phyloP scores from a whole-genome alignment of 2,329 filamentous ascomycete genomes.

The Penicillium sp. region DNA sequence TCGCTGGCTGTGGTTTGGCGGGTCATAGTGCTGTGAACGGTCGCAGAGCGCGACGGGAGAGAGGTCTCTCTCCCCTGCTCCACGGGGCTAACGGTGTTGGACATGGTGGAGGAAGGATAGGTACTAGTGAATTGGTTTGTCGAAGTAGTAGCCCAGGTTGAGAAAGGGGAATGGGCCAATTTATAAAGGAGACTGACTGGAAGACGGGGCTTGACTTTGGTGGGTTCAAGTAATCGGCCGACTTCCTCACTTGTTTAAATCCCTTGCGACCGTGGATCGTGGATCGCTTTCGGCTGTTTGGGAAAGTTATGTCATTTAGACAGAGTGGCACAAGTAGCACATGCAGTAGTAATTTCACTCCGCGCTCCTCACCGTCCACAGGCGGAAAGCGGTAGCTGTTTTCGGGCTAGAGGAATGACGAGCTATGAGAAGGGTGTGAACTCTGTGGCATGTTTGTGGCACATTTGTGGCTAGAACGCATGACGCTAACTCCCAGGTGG shows the following conservation, averaged over 20 bases:
- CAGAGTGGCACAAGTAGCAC: no score
- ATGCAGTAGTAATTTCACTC: no score
- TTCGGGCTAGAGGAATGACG: not conserved
- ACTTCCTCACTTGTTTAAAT: no score
- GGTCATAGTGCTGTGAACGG: constrained; percentile 27
- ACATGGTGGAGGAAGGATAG: constrained; percentile 16
- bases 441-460: constrained; percentile 1
- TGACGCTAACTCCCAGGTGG: constrained; percentile 10
- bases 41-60: constrained; percentile 31
- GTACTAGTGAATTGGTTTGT: no score
- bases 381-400: no score
- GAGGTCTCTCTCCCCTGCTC: constrained; percentile 20
- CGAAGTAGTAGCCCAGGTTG: no score
- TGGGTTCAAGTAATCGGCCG: no score
- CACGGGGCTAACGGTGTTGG: constrained; percentile 24
- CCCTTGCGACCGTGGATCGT: no score
- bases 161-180: no score
- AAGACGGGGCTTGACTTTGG: no score
- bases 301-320: not conserved
- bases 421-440: not conserved
- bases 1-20: constrained; percentile 34
- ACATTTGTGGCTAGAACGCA: constrained; percentile 9
- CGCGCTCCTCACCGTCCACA: no score
- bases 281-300: not conserved
- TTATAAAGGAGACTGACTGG: no score